Evolutionary conservation across 148 eudicot species (phyloP).

Genomic region (Vaccinium vitisidaea): DNA sequence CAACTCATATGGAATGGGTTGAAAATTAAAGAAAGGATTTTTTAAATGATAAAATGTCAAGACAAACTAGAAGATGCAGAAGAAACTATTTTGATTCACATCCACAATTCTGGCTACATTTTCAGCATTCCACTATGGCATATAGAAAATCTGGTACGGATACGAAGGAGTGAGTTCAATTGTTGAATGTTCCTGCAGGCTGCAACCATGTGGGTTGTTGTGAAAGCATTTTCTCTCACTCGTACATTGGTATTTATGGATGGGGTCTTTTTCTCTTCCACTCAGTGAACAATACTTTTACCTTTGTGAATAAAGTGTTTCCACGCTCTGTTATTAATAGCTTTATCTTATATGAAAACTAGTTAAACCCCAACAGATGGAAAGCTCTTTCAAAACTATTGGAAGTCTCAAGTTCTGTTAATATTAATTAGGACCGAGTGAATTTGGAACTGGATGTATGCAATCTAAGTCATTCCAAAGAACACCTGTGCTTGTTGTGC

Average conservation of each 20-base stretch:
- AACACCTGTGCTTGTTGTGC: neutral
- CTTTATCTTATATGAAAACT: neutral
- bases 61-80: constrained; percentile 1
- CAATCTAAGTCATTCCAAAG: neutral
- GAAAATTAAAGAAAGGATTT: neutral
- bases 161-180: neutral
- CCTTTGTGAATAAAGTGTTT: neutral
- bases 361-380: neutral
- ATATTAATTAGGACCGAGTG: neutral
- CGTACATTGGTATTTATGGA: neutral
- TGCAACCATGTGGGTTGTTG: neutral
- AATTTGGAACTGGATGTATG: neutral
- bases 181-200: neutral
- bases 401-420: neutral
- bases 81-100: neutral
- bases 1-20: neutral
- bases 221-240: neutral
- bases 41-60: neutral
- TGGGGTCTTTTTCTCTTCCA: neutral
- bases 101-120: neutral
- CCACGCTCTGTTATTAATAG: neutral
- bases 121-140: neutral
- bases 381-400: neutral
- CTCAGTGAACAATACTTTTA: neutral
- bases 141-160: neutral